A percentile compares a stretch with the other conserved stretches of the same genome.
phyloP scores from a whole-genome alignment of 2,329 filamentous ascomycete species.

The Claviceps spartinae region DNA sequence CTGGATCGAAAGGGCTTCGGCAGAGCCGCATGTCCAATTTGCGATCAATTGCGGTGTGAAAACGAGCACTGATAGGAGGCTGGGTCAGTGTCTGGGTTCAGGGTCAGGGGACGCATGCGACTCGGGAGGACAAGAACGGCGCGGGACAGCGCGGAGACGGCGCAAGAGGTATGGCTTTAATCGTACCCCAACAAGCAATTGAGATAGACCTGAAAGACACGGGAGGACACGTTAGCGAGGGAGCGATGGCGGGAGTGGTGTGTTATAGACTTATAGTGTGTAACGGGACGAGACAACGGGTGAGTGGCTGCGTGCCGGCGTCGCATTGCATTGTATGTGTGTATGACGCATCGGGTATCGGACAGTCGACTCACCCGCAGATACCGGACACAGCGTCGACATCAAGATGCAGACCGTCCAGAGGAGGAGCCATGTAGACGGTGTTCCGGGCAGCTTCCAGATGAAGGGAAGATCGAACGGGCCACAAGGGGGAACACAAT shows the following conservation, averaged over 20 bases:
- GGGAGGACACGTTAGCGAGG: background rate
- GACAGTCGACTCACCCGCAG: conserved; percentile 49
- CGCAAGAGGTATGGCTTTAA: background rate
- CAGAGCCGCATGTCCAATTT: conserved; percentile 74
- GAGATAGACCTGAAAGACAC: conserved; percentile 59
- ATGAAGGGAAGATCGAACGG: too few species aligned
- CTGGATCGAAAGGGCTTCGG: conserved; percentile 77
- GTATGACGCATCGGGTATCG: background rate
- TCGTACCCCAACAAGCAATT: conserved; percentile 72
- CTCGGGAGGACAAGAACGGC: too few species aligned
- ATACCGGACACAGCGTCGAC: conserved; percentile 88
- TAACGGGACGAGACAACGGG: too few species aligned
- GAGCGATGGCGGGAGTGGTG: background rate
- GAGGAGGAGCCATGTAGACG: conserved; percentile 38
- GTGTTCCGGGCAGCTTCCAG: background rate
- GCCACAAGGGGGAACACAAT: too few species aligned
- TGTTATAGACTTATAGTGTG: too few species aligned
- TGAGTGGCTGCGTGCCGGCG: too few species aligned
- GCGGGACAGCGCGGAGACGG: too few species aligned
- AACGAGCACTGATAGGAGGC: conserved; percentile 52
- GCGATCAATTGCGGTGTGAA: conserved; percentile 96
- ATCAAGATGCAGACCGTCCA: conserved; percentile 54
- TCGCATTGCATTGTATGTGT: too few species aligned
- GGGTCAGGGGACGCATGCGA: background rate
- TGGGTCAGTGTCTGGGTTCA: background rate